Conservation (phyloP, 192 early-diverging fungal species). For the Backusella tuberculispora region DNA sequence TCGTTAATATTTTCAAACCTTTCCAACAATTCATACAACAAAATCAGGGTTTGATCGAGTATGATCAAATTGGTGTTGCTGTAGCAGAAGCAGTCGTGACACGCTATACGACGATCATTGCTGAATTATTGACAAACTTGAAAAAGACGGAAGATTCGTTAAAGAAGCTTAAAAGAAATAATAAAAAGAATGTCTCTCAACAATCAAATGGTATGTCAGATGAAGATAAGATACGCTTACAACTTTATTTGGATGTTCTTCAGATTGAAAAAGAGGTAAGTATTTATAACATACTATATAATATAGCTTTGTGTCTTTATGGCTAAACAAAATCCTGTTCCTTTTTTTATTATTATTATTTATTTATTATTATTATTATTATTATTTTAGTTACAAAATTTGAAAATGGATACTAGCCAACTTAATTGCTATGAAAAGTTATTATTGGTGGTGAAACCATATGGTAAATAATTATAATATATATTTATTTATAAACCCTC, state of each 20-base stretch:
- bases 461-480: constrained; percentile 15
- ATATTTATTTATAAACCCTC: not conserved
- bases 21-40: constrained; percentile 35
- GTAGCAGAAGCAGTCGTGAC: constrained; percentile 49
- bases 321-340: not conserved
- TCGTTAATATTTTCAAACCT: constrained; percentile 52
- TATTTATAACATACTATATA: too few relatives aligned
- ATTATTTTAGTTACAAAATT: not conserved
- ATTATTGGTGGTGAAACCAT: constrained; percentile 7
- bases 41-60: constrained; percentile 38
- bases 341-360: too few relatives aligned
- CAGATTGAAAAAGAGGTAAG: constrained; percentile 57
- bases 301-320: not conserved
- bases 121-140: constrained; percentile 42
- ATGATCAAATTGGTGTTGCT: constrained; percentile 31
- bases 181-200: constrained; percentile 19
- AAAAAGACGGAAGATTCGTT: constrained; percentile 51
- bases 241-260: constrained; percentile 55
- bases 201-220: constrained; percentile 44
- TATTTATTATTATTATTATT: too few relatives aligned
- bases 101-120: constrained; percentile 40
- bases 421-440: not conserved
- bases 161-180: constrained; percentile 45
- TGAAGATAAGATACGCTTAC: constrained; percentile 61
- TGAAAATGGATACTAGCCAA: constrained; percentile 8